Evolutionary conservation across 2,329 filamentous ascomycete genomes (phyloP).

Genomic region (Neofusicoccum laricinum): DNA sequence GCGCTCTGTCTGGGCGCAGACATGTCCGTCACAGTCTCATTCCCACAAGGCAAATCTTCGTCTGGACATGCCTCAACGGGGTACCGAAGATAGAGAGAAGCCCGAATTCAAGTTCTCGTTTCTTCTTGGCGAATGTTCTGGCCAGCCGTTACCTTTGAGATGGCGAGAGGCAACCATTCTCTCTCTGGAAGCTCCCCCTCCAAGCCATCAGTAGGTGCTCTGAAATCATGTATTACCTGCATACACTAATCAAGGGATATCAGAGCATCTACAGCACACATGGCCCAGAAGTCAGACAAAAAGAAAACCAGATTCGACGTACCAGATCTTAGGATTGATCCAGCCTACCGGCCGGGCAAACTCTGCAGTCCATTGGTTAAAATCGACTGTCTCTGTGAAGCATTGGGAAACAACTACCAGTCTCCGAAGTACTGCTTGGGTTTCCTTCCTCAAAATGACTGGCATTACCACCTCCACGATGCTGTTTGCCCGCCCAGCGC

Average conservation of each 20-base stretch:
- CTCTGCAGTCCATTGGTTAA: neutral
- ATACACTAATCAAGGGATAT: neutral
- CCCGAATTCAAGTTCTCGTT: neutral
- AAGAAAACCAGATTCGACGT: neutral
- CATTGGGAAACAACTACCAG: neutral
- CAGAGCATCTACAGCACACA: neutral
- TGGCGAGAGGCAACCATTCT: slow-evolving; percentile 2
- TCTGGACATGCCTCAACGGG: slow-evolving; percentile 8
- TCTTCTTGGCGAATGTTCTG: neutral
- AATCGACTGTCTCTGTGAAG: neutral
- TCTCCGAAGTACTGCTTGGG: neutral
- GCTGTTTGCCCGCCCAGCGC: neutral
- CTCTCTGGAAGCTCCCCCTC: neutral
- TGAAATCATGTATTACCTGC: too few relatives aligned
- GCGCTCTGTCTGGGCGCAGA: slow-evolving; percentile 4
- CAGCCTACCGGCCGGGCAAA: neutral
- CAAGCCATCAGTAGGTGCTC: neutral
- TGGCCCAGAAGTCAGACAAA: neutral
- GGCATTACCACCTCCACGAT: slow-evolving; percentile 14
- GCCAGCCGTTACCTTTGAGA: neutral
- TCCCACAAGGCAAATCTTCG: slow-evolving; percentile 18
- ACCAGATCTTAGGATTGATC: neutral
- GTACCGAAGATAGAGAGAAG: neutral
- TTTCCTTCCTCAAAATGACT: neutral
- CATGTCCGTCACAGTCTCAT: slow-evolving; percentile 13